Percentiles rank a stretch among this genome's conserved stretches.
Evolutionary conservation across 345 rosid species (phyloP).

Genomic region (Populus euphratica): DNA sequence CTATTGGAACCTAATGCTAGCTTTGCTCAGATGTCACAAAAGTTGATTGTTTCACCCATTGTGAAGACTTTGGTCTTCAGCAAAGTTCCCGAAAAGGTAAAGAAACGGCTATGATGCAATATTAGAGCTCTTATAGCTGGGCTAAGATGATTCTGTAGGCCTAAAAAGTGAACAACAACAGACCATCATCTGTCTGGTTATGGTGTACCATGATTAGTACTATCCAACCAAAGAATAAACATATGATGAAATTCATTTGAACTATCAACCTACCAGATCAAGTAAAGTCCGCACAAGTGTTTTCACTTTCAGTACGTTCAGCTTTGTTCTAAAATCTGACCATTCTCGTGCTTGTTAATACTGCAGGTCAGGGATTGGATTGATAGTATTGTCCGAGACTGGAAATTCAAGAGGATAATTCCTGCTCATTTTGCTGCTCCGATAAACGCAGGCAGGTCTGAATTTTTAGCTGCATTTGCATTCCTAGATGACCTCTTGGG

Average conservation of each 20-base stretch:
- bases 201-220: background rate
- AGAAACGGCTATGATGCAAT: background rate
- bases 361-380: slow-evolving; percentile 91
- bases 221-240: background rate
- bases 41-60: slow-evolving; percentile 91
- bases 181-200: background rate
- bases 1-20: slow-evolving; percentile 91
- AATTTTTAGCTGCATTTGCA: slow-evolving; percentile 76
- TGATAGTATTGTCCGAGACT: slow-evolving; percentile 69
- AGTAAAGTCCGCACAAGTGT: background rate
- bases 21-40: slow-evolving; percentile 89
- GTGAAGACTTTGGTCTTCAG: slow-evolving; percentile 89
- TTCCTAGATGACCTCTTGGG: slow-evolving; percentile 87
- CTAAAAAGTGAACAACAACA: background rate
- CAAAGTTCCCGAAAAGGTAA: slow-evolving; percentile 97
- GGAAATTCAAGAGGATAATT: slow-evolving; percentile 90
- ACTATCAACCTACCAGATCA: background rate
- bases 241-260: background rate
- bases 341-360: background rate
- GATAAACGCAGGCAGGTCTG: slow-evolving; percentile 72
- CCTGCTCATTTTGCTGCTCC: slow-evolving; percentile 98
- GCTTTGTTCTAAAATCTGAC: slow-evolving; percentile 7
- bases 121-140: background rate
- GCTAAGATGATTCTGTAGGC: background rate
- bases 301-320: background rate